Evolutionary conservation across 106 monocot genomes (phyloP), one percentile per base, ranked within the genome.

Genomic region (Chionographis japonica): DNA sequence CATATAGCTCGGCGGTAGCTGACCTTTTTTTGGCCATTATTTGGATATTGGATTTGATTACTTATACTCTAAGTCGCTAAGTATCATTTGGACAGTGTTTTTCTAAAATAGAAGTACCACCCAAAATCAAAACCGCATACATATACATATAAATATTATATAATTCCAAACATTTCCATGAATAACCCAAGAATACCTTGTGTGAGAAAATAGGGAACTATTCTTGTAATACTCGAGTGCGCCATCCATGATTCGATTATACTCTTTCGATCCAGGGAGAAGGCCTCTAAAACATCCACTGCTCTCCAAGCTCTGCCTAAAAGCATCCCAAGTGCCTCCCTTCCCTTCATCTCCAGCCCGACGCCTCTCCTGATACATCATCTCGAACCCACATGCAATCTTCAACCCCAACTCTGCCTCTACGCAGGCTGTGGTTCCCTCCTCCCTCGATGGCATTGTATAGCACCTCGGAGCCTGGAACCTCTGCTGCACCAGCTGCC

Each of bases 361-460:
- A 40, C 72, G 76, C 81, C 87, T 93, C 68, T 78, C 85, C 77
- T 90, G 90, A 74, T 99, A 99, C 85, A 99, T 87, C 98, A 99
- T 99, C 77, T 99, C 98, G 62, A 99, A 90, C 46, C 98, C 98
- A 18, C 90, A 93, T 8, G 93, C 79, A n/a, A 99, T 88, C 77
- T 98, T 98, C 92, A 99, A 83, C 27, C 98, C 93, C 52, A 90
- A 38, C 61, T 99, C 98, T 14, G 93, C 87, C 75, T 93, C 98
- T 7, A 4, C 43, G n/a, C 64, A 99, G 19, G 62, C 74, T 40
- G 20, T 55, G 0, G 72, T 70, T 5, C 89, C 86, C 16, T 85
- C 83, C 6, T 88, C 88, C 60, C 79, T 81, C 18, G 74, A 61
- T 1, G 87, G 89, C 89, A 98, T 98, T 5, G 80, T 87, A 50